Percentiles rank a stretch among this genome's conserved stretches.
phyloP scores from a whole-genome alignment of 805 yeast species.

The Saturnispora kantuleensis region DNA sequence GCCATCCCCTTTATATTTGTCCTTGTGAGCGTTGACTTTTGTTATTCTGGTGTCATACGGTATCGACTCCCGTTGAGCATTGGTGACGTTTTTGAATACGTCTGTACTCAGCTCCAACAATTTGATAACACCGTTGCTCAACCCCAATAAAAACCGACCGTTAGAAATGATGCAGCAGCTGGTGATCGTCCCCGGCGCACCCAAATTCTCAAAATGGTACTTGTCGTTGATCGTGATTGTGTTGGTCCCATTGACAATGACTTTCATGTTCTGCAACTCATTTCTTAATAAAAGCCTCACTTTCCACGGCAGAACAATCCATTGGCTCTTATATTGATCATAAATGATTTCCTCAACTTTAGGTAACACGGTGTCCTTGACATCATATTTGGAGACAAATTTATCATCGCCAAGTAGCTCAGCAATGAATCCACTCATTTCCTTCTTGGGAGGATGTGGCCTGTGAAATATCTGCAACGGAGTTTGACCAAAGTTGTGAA shows the following conservation, averaged over 20 bases:
- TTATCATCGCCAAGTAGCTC: constrained; percentile 11
- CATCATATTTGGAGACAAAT: background rate
- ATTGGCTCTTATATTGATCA: constrained; percentile 32
- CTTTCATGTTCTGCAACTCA: constrained; percentile 6
- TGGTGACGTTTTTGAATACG: constrained; percentile 31
- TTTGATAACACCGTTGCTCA: constrained; percentile 51
- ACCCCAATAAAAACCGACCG: constrained; percentile 37
- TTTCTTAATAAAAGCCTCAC: constrained; percentile 1
- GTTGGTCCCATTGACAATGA: constrained; percentile 11
- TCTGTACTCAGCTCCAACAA: constrained; percentile 20
- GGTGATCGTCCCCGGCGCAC: constrained; percentile 29
- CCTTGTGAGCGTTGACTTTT: constrained; percentile 28
- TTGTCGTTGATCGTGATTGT: constrained; percentile 29
- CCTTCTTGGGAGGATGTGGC: constrained; percentile 51
- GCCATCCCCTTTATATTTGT: constrained; percentile 40
- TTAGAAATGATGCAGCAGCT: constrained; percentile 31
- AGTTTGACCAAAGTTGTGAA: constrained; percentile 88
- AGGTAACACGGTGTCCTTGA: background rate
- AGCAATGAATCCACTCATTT: constrained; percentile 15
- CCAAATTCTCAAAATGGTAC: constrained; percentile 34
- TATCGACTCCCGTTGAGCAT: constrained; percentile 22
- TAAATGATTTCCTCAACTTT: constrained; percentile 13
- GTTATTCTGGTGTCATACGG: background rate
- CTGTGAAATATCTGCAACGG: constrained; percentile 62
- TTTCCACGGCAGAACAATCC: constrained; percentile 37